These are phyloP conservation scores for Vanderwaltozyma tropicalis DNA, from an alignment of 805 yeast genomes.

Conservation along the genomic window DNA sequence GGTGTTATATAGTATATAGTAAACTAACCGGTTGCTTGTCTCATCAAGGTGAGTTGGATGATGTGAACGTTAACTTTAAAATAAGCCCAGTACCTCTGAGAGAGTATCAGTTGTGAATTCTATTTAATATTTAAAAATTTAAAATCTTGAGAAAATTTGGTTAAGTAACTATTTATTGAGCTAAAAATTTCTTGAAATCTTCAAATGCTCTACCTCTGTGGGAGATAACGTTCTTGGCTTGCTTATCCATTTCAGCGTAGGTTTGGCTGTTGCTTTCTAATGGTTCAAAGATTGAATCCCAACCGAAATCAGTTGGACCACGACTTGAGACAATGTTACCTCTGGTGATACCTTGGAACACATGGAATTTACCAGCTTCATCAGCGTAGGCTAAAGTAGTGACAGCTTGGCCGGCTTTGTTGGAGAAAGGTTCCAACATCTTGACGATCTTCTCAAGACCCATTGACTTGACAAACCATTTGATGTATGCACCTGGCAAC, in stretches of 20 bases:
- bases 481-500: constrained; percentile 90
- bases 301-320: constrained; percentile 82
- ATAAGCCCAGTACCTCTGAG: no score
- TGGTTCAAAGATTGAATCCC: constrained; percentile 90
- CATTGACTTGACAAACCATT: constrained; percentile 76
- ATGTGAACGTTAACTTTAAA: no score
- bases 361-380: constrained; percentile 66
- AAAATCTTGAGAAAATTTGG: background rate
- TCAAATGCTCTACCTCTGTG: constrained; percentile 81
- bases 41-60: no score
- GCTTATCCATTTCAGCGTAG: constrained; percentile 82
- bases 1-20: no score
- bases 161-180: background rate
- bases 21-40: no score
- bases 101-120: no score
- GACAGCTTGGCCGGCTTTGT: constrained; percentile 76
- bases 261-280: constrained; percentile 43
- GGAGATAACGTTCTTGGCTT: constrained; percentile 67
- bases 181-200: constrained; percentile 50
- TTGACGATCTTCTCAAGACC: constrained; percentile 72
- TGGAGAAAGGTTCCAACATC: constrained; percentile 70
- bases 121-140: no score
- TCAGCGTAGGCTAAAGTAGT: constrained; percentile 89
- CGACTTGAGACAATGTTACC: constrained; percentile 72
- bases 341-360: constrained; percentile 76